Base-by-base conservation (phyloP, 2,329 filamentous ascomycete species). In the Calonectria hawksworthii region DNA sequence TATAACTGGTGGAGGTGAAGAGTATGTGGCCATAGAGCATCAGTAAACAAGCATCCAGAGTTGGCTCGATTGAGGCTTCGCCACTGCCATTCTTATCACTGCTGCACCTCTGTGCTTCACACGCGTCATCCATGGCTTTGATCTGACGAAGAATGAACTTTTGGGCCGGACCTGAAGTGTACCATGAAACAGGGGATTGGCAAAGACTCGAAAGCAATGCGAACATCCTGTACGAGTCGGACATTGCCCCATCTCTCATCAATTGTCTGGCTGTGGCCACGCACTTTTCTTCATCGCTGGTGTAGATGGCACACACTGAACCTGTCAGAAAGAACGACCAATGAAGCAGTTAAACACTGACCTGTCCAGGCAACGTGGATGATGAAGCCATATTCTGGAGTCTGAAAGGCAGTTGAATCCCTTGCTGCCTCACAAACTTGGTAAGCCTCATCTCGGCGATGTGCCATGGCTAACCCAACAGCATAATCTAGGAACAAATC, bases 91-190 rank as follows among this genome's bases (percentile, higher is more conserved):
- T 72, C 5, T 63, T 44, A 80, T 74, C 83, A 76, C 47, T 83
- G 80, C 75, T 68, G 1, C 69, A 71, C 4, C 84, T 84, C 70
- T 85, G 84, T 34, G 86, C 84, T 51, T 88, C 86, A 18, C 89
- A 86, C 18, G 90, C 87, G 85, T 87, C 56, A 93, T 99, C 97
- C 87, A 98, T 94, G 4, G 93, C 92, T 84, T 98, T 98, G 85
- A 99, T 95, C 85, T 98, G 95, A 6, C 97, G 93, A 73, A 98
- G 89, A 80, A 99, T 93, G 82, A 95, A 98, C 83, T 99, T 99
- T 84, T 98, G 96, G 26, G 94, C 93, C 0, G 95, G 93, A 0
- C 95, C 94, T 3, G 94, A 93, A 67, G 93, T 93, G 84, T 96
- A 98, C 88, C 94, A 95, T 36, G 92, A 90, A 47, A 92, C 88